Percentiles rank a stretch among this genome's conserved stretches.
Evolutionary conservation across 1,284 basidiomycete genomes (phyloP).

Genomic region (Phellinidium pouzarii): DNA sequence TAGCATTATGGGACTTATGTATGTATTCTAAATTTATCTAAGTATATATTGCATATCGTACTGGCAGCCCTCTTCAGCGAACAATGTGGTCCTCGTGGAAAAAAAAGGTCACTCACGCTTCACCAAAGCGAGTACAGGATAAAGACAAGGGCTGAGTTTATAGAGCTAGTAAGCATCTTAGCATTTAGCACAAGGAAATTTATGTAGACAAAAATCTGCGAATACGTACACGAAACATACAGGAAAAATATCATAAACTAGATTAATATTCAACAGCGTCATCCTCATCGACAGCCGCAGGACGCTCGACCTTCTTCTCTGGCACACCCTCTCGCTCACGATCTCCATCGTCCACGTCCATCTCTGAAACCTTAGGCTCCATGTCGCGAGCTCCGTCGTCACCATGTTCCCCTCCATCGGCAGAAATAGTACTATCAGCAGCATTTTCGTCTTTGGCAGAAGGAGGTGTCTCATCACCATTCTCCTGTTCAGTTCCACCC

Average conservation of each 20-base stretch:
- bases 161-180: too few species aligned
- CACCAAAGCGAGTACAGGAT: too few species aligned
- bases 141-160: too few species aligned
- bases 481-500: conserved; percentile 21
- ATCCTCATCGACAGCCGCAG: conserved; percentile 39
- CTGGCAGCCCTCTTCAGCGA: too few species aligned
- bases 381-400: background rate
- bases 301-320: conserved; percentile 35
- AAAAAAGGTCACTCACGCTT: too few species aligned
- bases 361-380: conserved; percentile 37
- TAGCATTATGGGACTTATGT: too few species aligned
- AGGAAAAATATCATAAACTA: conserved; percentile 13
- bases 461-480: background rate
- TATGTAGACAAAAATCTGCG: background rate
- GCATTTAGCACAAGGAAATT: background rate
- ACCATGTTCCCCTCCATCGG: background rate
- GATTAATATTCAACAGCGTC: conserved; percentile 54
- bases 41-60: too few species aligned
- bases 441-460: background rate
- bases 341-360: conserved; percentile 33
- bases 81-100: too few species aligned
- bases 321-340: conserved; percentile 39
- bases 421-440: background rate
- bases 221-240: conserved; percentile 7
- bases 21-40: too few species aligned